A percentile compares a stretch with the other conserved stretches of the same genome.
These are phyloP conservation scores for Komagataella populi DNA, from an alignment of 805 yeast species.

Conservation along the genomic window DNA sequence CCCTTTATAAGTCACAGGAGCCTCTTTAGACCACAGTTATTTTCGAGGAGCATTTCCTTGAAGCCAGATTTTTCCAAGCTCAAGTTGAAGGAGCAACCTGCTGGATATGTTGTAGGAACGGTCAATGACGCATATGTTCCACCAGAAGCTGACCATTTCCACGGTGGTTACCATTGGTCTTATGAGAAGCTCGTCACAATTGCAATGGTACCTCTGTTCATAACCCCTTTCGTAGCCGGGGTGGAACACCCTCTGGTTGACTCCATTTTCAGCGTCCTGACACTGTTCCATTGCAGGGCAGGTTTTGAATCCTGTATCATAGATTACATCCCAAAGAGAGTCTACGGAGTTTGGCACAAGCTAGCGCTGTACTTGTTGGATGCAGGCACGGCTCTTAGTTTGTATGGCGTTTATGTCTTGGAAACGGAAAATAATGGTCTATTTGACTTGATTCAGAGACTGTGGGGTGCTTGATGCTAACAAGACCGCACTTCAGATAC, in stretches of 20 bases:
- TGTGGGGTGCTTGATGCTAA: constrained; percentile 42
- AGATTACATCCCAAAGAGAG: constrained; percentile 83
- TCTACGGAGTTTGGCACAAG: constrained; percentile 65
- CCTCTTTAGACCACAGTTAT: not conserved
- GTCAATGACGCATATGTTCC: constrained; percentile 60
- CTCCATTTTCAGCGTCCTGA: constrained; percentile 48
- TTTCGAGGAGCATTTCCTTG: constrained; percentile 4
- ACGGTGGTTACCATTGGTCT: constrained; percentile 70
- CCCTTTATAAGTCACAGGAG: not conserved
- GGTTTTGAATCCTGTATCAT: constrained; percentile 88
- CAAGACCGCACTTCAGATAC: constrained; percentile 6
- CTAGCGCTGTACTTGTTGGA: constrained; percentile 55
- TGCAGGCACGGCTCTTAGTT: constrained; percentile 56
- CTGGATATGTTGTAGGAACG: constrained; percentile 59
- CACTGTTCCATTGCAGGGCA: constrained; percentile 68
- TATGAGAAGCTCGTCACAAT: constrained; percentile 48
- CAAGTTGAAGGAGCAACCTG: constrained; percentile 33
- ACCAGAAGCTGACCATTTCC: constrained; percentile 38
- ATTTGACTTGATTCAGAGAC: constrained; percentile 41
- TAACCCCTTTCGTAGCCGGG: constrained; percentile 48
- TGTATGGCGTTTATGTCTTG: constrained; percentile 71
- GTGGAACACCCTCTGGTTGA: constrained; percentile 53
- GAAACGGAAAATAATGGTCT: constrained; percentile 76
- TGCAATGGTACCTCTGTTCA: constrained; percentile 48
- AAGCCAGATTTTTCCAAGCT: constrained; percentile 1